Conservation (phyloP, 441 rosid species). For the Adansonia grandidieri region DNA sequence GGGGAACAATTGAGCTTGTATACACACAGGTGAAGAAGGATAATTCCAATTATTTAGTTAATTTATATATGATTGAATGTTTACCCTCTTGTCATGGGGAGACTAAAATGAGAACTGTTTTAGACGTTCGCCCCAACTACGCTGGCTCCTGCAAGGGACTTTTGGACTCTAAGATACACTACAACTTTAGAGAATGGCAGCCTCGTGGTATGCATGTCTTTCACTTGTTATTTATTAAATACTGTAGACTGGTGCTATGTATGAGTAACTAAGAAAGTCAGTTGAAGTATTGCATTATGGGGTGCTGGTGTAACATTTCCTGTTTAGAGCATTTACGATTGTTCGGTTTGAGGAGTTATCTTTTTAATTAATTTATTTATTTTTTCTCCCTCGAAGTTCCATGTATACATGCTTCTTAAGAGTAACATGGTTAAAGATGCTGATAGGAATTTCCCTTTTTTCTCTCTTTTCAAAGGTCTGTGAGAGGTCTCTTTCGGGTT, state of each 20-base stretch:
- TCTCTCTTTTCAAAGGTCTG: slow-evolving; percentile 60
- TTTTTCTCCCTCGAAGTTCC: neutral
- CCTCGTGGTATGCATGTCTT: slow-evolving; percentile 74
- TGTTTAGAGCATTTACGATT: neutral
- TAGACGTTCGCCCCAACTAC: slow-evolving; percentile 97
- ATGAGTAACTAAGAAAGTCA: neutral
- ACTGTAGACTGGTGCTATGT: neutral
- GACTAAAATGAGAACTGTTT: slow-evolving; percentile 24
- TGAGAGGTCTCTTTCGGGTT: slow-evolving; percentile 95
- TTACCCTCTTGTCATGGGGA: slow-evolving; percentile 11
- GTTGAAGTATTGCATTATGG: neutral
- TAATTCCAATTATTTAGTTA: slow-evolving; percentile 14
- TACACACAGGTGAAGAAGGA: slow-evolving; percentile 73
- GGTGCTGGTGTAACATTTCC: neutral
- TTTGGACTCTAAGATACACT: slow-evolving; percentile 97
- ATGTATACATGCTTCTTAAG: neutral
- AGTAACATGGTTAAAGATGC: neutral
- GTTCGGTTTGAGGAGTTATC: neutral
- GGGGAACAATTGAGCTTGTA: slow-evolving; percentile 92
- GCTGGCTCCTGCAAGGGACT: slow-evolving; percentile 95
- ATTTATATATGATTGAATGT: neutral
- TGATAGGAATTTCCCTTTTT: neutral
- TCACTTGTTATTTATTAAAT: neutral
- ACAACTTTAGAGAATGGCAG: slow-evolving; percentile 93
- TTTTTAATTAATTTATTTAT: neutral